Conservation (phyloP, 495 filamentous ascomycete genomes). For the Extremus antarcticus region DNA sequence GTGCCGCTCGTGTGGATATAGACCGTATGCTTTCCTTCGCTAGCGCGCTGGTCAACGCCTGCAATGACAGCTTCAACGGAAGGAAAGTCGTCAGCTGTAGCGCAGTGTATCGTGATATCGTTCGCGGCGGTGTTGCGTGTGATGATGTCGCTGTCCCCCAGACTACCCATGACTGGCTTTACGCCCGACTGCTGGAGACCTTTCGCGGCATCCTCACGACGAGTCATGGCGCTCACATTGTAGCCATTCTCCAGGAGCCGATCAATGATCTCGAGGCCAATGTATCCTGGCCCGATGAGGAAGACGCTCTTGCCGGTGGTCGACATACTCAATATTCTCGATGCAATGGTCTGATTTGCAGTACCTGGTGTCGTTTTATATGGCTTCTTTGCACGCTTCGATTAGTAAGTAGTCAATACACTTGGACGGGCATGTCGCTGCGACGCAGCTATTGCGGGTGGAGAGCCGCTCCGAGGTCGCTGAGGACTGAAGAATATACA, state of each 20-base stretch:
- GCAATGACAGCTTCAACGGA: constrained; percentile 5
- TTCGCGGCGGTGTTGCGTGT: constrained; percentile 19
- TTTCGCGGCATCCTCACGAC: constrained; percentile 21
- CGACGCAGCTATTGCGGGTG: no score
- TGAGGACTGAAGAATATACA: no score
- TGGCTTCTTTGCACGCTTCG: no score
- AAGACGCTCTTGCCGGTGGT: constrained; percentile 25
- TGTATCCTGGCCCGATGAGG: constrained; percentile 34
- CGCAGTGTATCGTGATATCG: constrained; percentile 28
- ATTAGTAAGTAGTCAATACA: no score
- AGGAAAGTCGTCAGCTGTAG: constrained; percentile 7
- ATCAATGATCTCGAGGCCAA: constrained; percentile 33
- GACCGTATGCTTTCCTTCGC: neutral
- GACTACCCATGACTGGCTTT: constrained; percentile 23
- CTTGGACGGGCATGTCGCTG: no score
- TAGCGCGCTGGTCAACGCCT: constrained; percentile 1
- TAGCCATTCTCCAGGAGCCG: constrained; percentile 28
- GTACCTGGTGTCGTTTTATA: no score
- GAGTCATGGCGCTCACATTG: constrained; percentile 26
- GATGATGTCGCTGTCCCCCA: constrained; percentile 26
- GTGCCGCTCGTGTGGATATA: constrained; percentile 13
- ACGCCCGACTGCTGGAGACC: constrained; percentile 19
- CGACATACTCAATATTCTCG: neutral
- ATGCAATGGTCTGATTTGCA: no score
- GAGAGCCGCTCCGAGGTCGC: no score